A percentile compares a stretch with the other conserved stretches of the same genome.
Conservation (phyloP, 257 asterid genomes). For the Petunia axillaris region DNA sequence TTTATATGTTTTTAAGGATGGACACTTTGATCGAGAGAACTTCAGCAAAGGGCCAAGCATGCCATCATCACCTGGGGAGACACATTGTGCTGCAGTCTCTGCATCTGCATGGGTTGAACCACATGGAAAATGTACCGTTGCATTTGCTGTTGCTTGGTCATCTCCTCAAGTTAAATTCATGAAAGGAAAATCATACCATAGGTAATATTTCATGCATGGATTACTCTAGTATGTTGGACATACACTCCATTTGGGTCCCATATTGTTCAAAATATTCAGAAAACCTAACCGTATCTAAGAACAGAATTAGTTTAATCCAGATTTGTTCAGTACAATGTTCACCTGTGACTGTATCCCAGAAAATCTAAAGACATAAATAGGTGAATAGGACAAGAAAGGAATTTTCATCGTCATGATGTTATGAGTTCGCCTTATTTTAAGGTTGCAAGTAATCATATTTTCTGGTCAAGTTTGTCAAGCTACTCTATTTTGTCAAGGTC, state of each 20-base stretch:
- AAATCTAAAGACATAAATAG: not conserved
- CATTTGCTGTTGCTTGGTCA: conserved; percentile 94
- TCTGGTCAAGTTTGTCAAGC: not conserved
- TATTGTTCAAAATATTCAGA: not conserved
- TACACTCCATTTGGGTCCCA: conserved; percentile 14
- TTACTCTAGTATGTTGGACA: conserved; percentile 7
- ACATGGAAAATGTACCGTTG: conserved; percentile 90
- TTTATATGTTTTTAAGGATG: conserved; percentile 60
- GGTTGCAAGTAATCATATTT: not conserved
- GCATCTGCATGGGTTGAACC: conserved; percentile 99
- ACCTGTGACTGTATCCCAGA: not conserved
- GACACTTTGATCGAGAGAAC: conserved; percentile 85
- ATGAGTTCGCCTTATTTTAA: conserved; percentile 6
- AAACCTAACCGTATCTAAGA: not conserved
- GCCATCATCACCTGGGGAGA: conserved; percentile 92
- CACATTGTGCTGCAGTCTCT: conserved; percentile 94
- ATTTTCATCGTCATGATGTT: not conserved
- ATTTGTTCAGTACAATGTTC: not conserved
- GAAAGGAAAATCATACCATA: conserved; percentile 89
- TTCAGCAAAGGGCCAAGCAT: conserved; percentile 74
- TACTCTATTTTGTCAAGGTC: not conserved
- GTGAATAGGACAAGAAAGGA: conserved; percentile 3
- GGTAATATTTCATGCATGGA: conserved; percentile 50
- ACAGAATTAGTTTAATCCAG: not conserved
- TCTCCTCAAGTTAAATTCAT: conserved; percentile 92